Evolutionary conservation across 768 basidiomycete genomes (phyloP), one percentile per base, ranked within the genome.

Genomic region (Boletus coccyginus): DNA sequence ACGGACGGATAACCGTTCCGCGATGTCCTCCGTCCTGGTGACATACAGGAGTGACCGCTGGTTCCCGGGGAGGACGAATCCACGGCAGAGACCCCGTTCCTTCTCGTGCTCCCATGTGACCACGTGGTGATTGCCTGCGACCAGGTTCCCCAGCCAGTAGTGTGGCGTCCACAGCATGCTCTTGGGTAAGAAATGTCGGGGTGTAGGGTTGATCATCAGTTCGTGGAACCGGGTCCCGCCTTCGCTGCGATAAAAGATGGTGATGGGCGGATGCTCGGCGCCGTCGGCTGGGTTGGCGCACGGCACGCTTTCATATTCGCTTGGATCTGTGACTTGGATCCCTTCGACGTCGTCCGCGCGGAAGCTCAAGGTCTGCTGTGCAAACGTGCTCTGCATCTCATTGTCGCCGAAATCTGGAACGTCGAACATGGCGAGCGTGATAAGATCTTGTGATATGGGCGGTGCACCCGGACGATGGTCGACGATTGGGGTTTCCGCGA

Each of bases 11-110:
- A 68, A 64, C 14, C 59, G 62, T 17, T 71, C 73, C 1, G 58
- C 41, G 39, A 63, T 66, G 32, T 68, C 66, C 8, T 67, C 62
- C 7, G 62, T 58, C 12, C 63, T 50, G 11, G 67, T 63, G 50
- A 66, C 61, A 46, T 71, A 74, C 8, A 75, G 53, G 13, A 73
- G 63, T 45, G 72, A 68, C 1, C 73, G 72, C 36, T 73, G 63
- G 36, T 50, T 71, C 1, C 72, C 72, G 14, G 65, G 55, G n/a
- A 75, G 62, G 4, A 70, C 70, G 51, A 65, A 73, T 7, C 67
- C 63, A 16, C 72, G 68, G 40, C 66, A 68, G 39, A 55, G 51
- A 1, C 60, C 62, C 2, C 60, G 62, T 3, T 57, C 60, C 32
- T 62, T 60, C n/a, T 66, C 64, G 27, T 49, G 54, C 43, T 72